Evolutionary conservation across 2,329 filamentous ascomycete species (phyloP), one percentile per base, ranked within the genome.

Genomic region (Arthrobotrys megalospora): DNA sequence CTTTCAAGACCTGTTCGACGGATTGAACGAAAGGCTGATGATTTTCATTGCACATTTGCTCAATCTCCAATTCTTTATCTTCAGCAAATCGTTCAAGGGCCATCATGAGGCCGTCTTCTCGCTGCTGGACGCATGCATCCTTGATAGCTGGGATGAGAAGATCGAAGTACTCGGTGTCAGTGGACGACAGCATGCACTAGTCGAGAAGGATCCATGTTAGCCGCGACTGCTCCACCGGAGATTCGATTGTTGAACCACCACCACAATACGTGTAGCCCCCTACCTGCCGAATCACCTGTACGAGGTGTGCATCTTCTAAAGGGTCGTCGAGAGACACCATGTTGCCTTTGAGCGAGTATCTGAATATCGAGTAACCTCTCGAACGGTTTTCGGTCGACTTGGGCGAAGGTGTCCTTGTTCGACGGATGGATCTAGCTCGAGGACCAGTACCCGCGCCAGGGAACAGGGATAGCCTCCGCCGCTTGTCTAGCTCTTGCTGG

Each of bases 1-100:
- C 94, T 76, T 90, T 89, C 81, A 98, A 92, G n/a, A 99, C 89
- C 83, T 96, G 93, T 82, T 96, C 96, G 81, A 99, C 94, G 0
- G 95, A 97, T 80, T 90, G 90, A 38, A 98, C 91, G 83, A 99
- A 99, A 82, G 97, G 96, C 83, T 98, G 95, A 83, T 99, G 96
- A 82, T 97, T 97, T 10, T 93, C 95, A 82, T 97, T 91, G 82
- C 96, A 97, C 82, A 98, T 96, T 21, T 90, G 90, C 85, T 99
- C 96, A 80, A 99, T 98, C 82, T 98, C 94, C 12, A 89, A 85
- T 84, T 99, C 96, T 78, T 94, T 91, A 55, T 96, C 93, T 81
- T 91, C 91, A 38, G 94, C 93, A 84, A 97, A 96, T 81, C 91
- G 90, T 53, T 91, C 90, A 70, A 97, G 87, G 78, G 92, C 92